phyloP scores from a whole-genome alignment of 164 flowering plant species.

The Kingdonia uniflora region DNA sequence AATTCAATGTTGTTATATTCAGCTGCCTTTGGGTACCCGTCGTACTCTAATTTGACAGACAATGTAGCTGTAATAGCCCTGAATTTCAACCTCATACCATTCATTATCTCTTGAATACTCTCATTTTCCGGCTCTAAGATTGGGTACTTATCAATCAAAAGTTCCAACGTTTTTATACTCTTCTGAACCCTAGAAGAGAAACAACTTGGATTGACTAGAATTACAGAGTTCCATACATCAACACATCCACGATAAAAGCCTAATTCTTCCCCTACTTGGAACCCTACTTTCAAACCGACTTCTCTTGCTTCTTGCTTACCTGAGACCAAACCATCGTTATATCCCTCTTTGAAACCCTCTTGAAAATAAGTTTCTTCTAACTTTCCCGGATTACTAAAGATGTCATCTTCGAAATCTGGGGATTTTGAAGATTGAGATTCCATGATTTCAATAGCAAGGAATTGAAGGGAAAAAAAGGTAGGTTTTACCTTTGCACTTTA shows the following conservation, averaged over 20 bases:
- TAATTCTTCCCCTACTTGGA: slow-evolving; percentile 60
- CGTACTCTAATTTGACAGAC: slow-evolving; percentile 49
- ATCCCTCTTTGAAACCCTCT: slow-evolving; percentile 59
- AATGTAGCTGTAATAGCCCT: slow-evolving; percentile 45
- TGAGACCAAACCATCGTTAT: slow-evolving; percentile 33
- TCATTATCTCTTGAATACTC: slow-evolving; percentile 45
- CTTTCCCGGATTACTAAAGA: slow-evolving; percentile 47
- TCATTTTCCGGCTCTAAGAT: slow-evolving; percentile 57
- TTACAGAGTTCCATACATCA: slow-evolving; percentile 51
- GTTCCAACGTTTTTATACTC: slow-evolving; percentile 46
- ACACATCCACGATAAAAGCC: slow-evolving; percentile 73
- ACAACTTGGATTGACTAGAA: slow-evolving; percentile 26
- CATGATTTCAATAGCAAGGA: too few species aligned
- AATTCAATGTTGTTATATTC: slow-evolving; percentile 28
- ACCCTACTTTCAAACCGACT: slow-evolving; percentile 60
- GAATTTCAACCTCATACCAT: slow-evolving; percentile 55
- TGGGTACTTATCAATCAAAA: slow-evolving; percentile 43
- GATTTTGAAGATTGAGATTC: too few species aligned
- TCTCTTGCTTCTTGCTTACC: slow-evolving; percentile 57
- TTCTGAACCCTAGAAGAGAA: slow-evolving; percentile 52
- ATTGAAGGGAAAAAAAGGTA: too few species aligned
- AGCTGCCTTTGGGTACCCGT: slow-evolving; percentile 37
- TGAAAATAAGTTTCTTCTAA: slow-evolving; percentile 51
- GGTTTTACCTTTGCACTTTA: too few species aligned
- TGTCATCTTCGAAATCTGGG: slow-evolving; percentile 20